These are phyloP conservation scores for Pleomassaria siparia DNA, from an alignment of 2,329 filamentous ascomycete genomes.

Conservation along the genomic window DNA sequence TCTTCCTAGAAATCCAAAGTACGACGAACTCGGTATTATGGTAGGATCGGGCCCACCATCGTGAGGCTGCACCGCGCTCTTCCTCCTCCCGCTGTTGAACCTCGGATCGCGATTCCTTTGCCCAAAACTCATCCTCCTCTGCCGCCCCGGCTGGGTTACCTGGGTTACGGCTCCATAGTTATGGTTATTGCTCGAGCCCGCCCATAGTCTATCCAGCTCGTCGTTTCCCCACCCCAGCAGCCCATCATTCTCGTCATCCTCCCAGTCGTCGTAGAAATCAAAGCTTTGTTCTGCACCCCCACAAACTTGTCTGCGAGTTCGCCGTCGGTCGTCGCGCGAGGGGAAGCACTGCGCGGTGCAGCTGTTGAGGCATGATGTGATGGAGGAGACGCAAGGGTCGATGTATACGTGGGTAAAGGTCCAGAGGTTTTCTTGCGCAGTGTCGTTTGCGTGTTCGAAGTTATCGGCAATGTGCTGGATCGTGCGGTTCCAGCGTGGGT, in stretches of 20 bases:
- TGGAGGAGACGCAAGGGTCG: constrained; percentile 71
- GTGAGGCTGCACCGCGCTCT: constrained; percentile 55
- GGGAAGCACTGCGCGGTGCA: constrained; percentile 75
- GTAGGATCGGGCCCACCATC: constrained; percentile 69
- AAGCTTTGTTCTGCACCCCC: constrained; percentile 80
- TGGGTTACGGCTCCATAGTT: constrained; percentile 52
- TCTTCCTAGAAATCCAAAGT: constrained; percentile 80
- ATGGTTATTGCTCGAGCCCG: constrained; percentile 63
- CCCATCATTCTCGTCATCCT: constrained; percentile 64
- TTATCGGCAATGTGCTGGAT: constrained; percentile 93
- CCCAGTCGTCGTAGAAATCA: constrained; percentile 98
- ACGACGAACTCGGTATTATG: constrained; percentile 83
- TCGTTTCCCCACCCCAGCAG: constrained; percentile 77
- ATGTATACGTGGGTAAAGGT: constrained; percentile 85
- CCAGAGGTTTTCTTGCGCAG: constrained; percentile 89
- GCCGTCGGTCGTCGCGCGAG: constrained; percentile 72
- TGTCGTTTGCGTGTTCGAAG: constrained; percentile 85
- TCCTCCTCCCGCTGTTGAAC: constrained; percentile 46
- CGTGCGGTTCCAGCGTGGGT: constrained; percentile 87
- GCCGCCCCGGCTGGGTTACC: constrained; percentile 63
- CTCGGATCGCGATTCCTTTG: constrained; percentile 56
- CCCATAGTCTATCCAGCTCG: constrained; percentile 81
- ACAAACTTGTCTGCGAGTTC: constrained; percentile 60
- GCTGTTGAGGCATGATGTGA: constrained; percentile 65
- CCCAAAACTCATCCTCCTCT: constrained; percentile 88